Conservation (phyloP, 108 stramenopile species). For the Cyclostephanos tholiformis region DNA sequence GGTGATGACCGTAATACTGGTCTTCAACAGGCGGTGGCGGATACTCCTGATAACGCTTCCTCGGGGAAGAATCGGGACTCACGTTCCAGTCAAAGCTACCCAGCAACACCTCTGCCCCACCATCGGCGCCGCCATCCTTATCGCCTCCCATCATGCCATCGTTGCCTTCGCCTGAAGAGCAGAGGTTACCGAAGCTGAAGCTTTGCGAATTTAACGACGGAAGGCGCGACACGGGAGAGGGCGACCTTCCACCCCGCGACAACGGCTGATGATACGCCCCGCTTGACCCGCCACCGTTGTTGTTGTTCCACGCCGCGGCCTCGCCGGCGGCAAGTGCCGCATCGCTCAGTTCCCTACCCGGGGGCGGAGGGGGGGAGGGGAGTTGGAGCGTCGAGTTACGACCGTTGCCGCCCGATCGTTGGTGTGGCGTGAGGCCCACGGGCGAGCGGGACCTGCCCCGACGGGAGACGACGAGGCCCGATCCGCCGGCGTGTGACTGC, state of each 20-base stretch:
- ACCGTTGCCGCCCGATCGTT: slow-evolving; percentile 12
- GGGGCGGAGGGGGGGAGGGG: neutral
- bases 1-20: neutral
- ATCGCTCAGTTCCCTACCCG: slow-evolving; percentile 1
- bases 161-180: neutral
- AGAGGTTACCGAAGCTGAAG: slow-evolving; percentile 12
- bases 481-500: neutral
- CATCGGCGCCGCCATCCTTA: neutral
- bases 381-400: slow-evolving; percentile 1
- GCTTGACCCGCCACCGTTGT: neutral
- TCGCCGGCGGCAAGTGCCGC: slow-evolving; percentile 27
- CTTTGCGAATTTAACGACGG: slow-evolving; percentile 15
- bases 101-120: neutral
- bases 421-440: slow-evolving; percentile 16
- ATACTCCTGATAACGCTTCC: neutral
- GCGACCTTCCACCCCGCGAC: slow-evolving; percentile 11
- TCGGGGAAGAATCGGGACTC: neutral
- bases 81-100: slow-evolving; percentile 20
- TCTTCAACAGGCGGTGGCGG: neutral
- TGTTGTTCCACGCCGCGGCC: slow-evolving; percentile 24
- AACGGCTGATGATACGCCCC: neutral
- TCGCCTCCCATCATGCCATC: neutral
- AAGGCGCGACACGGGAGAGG: slow-evolving; percentile 9
- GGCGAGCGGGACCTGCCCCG: slow-evolving; percentile 28
- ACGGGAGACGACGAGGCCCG: slow-evolving; percentile 19